Percentiles rank a stretch among this genome's conserved stretches.
phyloP scores from a whole-genome alignment of 371 early-diverging fungal species.

The Neoconidiobolus thromboides region DNA sequence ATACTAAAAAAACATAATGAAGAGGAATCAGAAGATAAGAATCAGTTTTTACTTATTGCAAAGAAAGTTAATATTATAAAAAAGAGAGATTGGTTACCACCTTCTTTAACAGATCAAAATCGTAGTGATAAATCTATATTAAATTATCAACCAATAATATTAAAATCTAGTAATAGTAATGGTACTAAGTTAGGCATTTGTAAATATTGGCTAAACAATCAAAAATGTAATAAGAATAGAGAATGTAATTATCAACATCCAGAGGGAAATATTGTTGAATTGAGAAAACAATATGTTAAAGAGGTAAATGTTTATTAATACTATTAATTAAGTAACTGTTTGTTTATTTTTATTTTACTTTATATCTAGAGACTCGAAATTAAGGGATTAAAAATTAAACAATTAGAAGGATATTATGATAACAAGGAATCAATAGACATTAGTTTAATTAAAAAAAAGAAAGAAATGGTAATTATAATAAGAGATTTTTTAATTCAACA shows the following conservation, averaged over 20 bases:
- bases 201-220: conserved; percentile 3
- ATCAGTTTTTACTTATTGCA: too few species aligned
- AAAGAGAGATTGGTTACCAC: too few species aligned
- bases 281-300: not conserved
- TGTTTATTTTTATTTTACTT: not conserved
- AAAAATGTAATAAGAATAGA: not conserved
- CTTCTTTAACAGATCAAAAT: too few species aligned
- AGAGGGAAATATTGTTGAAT: not conserved
- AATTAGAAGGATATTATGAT: not conserved
- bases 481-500: conserved; percentile 16
- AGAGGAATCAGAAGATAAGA: too few species aligned
- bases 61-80: too few species aligned
- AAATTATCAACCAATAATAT: too few species aligned
- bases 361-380: not conserved
- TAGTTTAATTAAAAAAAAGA: not conserved
- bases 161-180: too few species aligned
- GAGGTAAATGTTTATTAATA: not conserved
- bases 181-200: not conserved
- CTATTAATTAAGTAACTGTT: not conserved
- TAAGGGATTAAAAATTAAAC: not conserved
- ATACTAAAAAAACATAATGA: too few species aligned
- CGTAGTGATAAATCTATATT: too few species aligned
- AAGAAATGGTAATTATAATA: not conserved
- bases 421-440: not conserved
- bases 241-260: not conserved